phyloP scores from a whole-genome alignment of 257 asterid genomes.

The Solanum rostratum region DNA sequence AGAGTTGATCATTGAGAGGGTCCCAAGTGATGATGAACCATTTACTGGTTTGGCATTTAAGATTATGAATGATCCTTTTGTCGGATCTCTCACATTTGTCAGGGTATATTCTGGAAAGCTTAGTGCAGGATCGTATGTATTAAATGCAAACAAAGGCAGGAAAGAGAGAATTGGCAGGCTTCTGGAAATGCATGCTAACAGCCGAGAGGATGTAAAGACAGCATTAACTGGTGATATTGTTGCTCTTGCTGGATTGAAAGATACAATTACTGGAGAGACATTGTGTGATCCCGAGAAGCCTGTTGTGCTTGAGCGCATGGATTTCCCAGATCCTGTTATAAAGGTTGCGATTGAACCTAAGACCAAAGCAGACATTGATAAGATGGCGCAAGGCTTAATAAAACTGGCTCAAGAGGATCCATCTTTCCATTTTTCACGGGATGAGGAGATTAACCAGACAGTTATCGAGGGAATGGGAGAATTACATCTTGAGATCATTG shows the following conservation, averaged over 20 bases:
- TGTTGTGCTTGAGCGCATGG: slow-evolving; percentile 88
- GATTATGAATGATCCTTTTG: slow-evolving; percentile 88
- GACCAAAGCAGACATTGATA: slow-evolving; percentile 92
- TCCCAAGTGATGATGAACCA: slow-evolving; percentile 53
- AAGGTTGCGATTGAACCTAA: slow-evolving; percentile 98
- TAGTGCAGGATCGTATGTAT: slow-evolving; percentile 70
- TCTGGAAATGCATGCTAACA: slow-evolving; percentile 94
- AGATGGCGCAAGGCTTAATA: slow-evolving; percentile 78
- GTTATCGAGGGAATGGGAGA: slow-evolving; percentile 99
- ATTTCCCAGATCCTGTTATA: slow-evolving; percentile 96
- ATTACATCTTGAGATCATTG: slow-evolving; percentile 89
- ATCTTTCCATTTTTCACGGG: slow-evolving; percentile 93
- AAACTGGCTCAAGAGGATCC: slow-evolving; percentile 99
- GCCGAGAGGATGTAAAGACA: slow-evolving; percentile 77
- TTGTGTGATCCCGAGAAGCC: slow-evolving; percentile 75
- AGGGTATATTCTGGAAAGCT: slow-evolving; percentile 85
- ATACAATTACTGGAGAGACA: slow-evolving; percentile 92
- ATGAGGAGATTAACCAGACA: slow-evolving; percentile 87
- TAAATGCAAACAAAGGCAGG: slow-evolving; percentile 87
- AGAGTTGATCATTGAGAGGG: slow-evolving; percentile 43
- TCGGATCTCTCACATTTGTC: slow-evolving; percentile 89
- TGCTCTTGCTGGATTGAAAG: slow-evolving; percentile 96
- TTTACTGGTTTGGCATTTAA: slow-evolving; percentile 94
- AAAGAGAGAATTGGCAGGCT: slow-evolving; percentile 92
- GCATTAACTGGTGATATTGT: slow-evolving; percentile 83